phyloP scores from a whole-genome alignment of 1,284 basidiomycete genomes.

The Cutaneotrichosporon sp. region DNA sequence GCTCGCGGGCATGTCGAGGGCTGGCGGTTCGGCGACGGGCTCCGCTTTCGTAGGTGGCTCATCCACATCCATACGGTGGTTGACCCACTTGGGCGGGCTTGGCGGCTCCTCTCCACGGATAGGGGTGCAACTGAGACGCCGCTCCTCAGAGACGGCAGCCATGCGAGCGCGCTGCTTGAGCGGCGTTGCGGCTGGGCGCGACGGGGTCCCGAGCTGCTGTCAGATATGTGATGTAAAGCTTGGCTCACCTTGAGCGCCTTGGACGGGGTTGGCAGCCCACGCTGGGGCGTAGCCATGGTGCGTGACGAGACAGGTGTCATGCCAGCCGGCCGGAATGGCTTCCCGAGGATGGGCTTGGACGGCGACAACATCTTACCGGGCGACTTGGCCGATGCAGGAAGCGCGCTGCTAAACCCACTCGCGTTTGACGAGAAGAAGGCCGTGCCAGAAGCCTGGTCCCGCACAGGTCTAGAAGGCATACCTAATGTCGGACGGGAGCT shows the following conservation, averaged over 20 bases:
- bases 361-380: constrained; percentile 19
- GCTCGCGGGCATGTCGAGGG: background rate
- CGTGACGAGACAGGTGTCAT: constrained; percentile 1
- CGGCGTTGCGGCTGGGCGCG: background rate
- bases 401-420: background rate
- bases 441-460: constrained; percentile 3
- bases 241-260: constrained; percentile 1
- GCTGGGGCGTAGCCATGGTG: constrained; percentile 11
- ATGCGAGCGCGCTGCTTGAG: background rate
- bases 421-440: constrained; percentile 6
- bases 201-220: constrained; percentile 4
- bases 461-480: constrained; percentile 3
- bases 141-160: background rate
- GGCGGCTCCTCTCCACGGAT: background rate
- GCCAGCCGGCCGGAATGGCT: constrained; percentile 6
- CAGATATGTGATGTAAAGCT: no score
- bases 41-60: background rate
- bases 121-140: background rate
- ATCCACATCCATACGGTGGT: background rate
- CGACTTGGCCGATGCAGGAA: constrained; percentile 7
- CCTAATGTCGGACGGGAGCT: constrained; percentile 11
- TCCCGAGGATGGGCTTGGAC: constrained; percentile 6
- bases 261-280: background rate
- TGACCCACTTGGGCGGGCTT: background rate
- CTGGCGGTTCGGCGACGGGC: background rate